Conservation (phyloP, 2,329 filamentous ascomycete genomes). For the Stylonectria norvegica region DNA sequence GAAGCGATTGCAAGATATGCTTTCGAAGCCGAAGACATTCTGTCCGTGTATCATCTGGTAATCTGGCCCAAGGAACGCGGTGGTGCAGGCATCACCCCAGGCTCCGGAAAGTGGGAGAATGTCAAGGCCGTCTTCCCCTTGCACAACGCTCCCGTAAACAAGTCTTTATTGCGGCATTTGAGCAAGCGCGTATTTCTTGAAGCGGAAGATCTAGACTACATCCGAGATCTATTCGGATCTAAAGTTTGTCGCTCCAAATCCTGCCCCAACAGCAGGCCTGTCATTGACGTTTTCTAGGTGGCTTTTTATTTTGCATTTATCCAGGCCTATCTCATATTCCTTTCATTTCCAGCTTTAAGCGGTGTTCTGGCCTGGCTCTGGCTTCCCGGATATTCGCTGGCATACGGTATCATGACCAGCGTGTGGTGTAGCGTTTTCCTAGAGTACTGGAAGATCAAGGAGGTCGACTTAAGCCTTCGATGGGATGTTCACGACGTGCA, state of each 20-base stretch:
- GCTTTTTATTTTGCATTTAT: slow-evolving; percentile 84
- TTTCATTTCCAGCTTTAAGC: slow-evolving; percentile 65
- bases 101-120: slow-evolving; percentile 55
- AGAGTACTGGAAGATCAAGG: slow-evolving; percentile 77
- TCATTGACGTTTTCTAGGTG: slow-evolving; percentile 44
- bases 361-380: slow-evolving; percentile 67
- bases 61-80: slow-evolving; percentile 55
- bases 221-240: slow-evolving; percentile 60
- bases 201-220: slow-evolving; percentile 52
- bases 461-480: slow-evolving; percentile 66
- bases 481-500: slow-evolving; percentile 71
- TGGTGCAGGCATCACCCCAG: slow-evolving; percentile 60
- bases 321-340: slow-evolving; percentile 69
- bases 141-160: slow-evolving; percentile 57
- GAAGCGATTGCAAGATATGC: slow-evolving; percentile 49
- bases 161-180: slow-evolving; percentile 54
- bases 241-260: slow-evolving; percentile 40
- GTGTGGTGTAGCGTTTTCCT: slow-evolving; percentile 72
- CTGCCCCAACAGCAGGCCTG: no score
- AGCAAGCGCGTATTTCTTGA: slow-evolving; percentile 51
- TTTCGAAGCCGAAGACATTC: slow-evolving; percentile 63
- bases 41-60: slow-evolving; percentile 68
- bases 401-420: slow-evolving; percentile 64
- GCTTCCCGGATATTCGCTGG: slow-evolving; percentile 65
- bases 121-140: slow-evolving; percentile 61